Evolutionary conservation across 2,329 filamentous ascomycete genomes (phyloP).

Genomic region (Ceratocystis harringtonii): DNA sequence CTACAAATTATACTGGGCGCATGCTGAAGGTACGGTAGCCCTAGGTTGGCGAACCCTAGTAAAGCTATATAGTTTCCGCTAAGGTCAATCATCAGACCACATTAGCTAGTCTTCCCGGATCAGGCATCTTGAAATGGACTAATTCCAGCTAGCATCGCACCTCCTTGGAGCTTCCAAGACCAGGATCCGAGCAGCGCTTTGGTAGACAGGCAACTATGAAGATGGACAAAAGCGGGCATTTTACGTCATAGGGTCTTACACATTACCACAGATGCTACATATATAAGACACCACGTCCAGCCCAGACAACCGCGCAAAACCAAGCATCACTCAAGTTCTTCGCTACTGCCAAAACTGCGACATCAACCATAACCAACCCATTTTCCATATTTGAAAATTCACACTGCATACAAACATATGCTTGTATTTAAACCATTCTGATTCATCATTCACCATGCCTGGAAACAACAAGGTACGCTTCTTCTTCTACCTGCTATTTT

Average conservation of each 20-base stretch:
- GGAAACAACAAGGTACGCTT: conserved; percentile 16
- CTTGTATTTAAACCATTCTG: background rate
- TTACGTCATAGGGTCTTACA: conserved; percentile 6
- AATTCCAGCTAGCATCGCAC: background rate
- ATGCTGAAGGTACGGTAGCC: background rate
- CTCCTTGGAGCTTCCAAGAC: background rate
- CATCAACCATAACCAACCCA: background rate
- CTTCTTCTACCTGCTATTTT: conserved; percentile 9
- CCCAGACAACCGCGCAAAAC: background rate
- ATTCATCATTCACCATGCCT: conserved; percentile 11
- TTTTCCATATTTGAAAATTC: background rate
- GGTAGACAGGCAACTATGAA: background rate
- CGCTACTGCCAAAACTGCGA: background rate
- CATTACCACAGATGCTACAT: background rate
- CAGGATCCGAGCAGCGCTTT: background rate
- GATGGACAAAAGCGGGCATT: background rate
- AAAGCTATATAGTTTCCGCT: background rate
- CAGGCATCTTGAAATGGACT: background rate
- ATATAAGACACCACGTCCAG: background rate
- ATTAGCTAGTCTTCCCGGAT: background rate
- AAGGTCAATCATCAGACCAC: background rate
- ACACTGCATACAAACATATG: background rate
- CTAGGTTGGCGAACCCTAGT: background rate
- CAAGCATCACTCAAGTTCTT: background rate
- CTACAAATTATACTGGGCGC: no score